Evolutionary conservation across 306 rosid genomes (phyloP).

Genomic region (Comarum palustre): DNA sequence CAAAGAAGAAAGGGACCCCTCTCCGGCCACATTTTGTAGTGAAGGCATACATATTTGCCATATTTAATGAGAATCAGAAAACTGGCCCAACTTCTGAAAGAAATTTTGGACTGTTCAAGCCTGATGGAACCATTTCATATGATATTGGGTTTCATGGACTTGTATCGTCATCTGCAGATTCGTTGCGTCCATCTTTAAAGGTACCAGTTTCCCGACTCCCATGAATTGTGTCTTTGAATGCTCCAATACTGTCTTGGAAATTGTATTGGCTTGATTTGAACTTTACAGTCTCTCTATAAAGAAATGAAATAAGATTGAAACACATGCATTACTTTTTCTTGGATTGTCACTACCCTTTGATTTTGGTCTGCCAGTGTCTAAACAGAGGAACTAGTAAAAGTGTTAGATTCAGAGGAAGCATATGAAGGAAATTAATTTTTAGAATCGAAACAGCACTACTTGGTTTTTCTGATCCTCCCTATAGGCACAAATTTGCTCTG

Average conservation of each 20-base stretch:
- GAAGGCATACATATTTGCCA: slow-evolving; percentile 83
- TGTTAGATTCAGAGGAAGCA: neutral
- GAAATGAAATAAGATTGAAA: neutral
- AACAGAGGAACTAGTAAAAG: neutral
- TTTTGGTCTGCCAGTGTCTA: neutral
- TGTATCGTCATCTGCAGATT: slow-evolving; percentile 56
- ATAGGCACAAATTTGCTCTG: neutral
- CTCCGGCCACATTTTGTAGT: slow-evolving; percentile 68
- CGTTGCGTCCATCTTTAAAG: slow-evolving; percentile 57
- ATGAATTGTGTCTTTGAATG: neutral
- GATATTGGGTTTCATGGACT: slow-evolving; percentile 86
- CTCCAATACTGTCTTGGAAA: neutral
- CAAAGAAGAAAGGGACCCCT: slow-evolving; percentile 93
- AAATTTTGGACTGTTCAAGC: slow-evolving; percentile 81
- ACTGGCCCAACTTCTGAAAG: slow-evolving; percentile 72
- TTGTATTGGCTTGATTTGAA: neutral
- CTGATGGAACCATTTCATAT: slow-evolving; percentile 89
- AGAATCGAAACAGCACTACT: neutral
- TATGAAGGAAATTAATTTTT: neutral
- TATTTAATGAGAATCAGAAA: slow-evolving; percentile 74
- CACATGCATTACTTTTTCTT: neutral
- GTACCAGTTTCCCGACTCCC: slow-evolving; percentile 34
- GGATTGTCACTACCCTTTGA: neutral
- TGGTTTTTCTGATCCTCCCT: neutral
- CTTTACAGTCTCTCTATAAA: neutral